Conservation (phyloP, 129 eudicot genomes). For the Centella asiatica region DNA sequence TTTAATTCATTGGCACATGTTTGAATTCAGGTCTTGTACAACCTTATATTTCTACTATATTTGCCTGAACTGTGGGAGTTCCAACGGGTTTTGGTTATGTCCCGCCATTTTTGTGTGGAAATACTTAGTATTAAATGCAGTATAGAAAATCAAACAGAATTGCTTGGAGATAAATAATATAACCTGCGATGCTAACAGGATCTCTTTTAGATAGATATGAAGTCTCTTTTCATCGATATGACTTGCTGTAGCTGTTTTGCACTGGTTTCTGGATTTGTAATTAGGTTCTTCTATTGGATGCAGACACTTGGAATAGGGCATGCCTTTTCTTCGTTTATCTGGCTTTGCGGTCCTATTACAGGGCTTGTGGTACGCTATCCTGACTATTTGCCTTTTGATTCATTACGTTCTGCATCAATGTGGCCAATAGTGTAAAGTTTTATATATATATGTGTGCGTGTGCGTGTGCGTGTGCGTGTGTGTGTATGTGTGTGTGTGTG, state of each 20-base stretch:
- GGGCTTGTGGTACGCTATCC: conserved; percentile 85
- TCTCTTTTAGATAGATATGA: neutral
- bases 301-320: conserved; percentile 98
- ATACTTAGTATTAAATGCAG: too few relatives aligned
- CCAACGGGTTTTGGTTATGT: neutral
- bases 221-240: neutral
- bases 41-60: neutral
- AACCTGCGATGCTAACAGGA: neutral
- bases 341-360: conserved; percentile 98
- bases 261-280: neutral
- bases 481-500: too few relatives aligned
- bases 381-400: conserved; percentile 7
- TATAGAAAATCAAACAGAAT: too few relatives aligned
- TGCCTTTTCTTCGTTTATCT: conserved; percentile 93
- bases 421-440: too few relatives aligned
- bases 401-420: too few relatives aligned
- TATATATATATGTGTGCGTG: too few relatives aligned
- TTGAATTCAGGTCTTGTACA: neutral
- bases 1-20: neutral
- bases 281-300: conserved; percentile 13
- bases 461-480: too few relatives aligned
- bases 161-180: neutral
- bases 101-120: neutral
- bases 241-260: conserved; percentile 3
- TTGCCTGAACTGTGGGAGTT: neutral